Base-by-base conservation (phyloP, 805 yeast genomes). In the Candida xiaguanensis region DNA sequence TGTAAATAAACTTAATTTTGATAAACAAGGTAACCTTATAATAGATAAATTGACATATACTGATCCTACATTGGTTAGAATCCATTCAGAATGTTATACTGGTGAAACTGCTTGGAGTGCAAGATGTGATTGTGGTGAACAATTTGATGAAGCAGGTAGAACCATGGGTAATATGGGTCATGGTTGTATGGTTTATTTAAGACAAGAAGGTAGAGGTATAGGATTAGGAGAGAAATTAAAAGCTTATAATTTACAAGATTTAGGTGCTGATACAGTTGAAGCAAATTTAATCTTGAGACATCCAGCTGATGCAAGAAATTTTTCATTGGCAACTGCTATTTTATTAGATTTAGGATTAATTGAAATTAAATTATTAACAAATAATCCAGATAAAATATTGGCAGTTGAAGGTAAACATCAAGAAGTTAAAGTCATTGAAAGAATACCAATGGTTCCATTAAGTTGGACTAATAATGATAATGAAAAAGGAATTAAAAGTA, bases 91-190 rank as follows among this genome's bases (percentile, higher is more conserved):
- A 58, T 93, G 99, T 63, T 93, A 91, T 66, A 93, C 99, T 0
- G 99, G 99, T 2, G 99, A 93, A 58, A 93, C 97, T 1, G 98
- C 97, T 8, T 93, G 99, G 99, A 80, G 91, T 42, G 98, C 99
- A 1, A 75, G 99, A 40, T 93, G 99, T 62, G 99, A 93, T 63
- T 93, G 99, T 65, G 99, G 99, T 15, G 99, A 93, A 63, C 99
- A 93, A 67, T 86, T 93, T 53, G 97, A 93, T 61, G 96, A 95
- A 62, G 98, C 98, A 2, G 99, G 97, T 7, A 74, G 95, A 46
- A 61, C 88, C 31, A 93, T 93, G 91, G 95, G 95, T 5, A 67
- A 74, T 41, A 74, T 72, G 35, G 96, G 96, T 13, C 84, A 80
- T 48, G 99, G 99, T 16, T 90, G 95, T 51, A 89, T 93, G 36